A percentile compares a stretch with the other conserved stretches of the same genome.
phyloP scores from a whole-genome alignment of 176 grass and related monocot species.

The Oryza glumipatula region DNA sequence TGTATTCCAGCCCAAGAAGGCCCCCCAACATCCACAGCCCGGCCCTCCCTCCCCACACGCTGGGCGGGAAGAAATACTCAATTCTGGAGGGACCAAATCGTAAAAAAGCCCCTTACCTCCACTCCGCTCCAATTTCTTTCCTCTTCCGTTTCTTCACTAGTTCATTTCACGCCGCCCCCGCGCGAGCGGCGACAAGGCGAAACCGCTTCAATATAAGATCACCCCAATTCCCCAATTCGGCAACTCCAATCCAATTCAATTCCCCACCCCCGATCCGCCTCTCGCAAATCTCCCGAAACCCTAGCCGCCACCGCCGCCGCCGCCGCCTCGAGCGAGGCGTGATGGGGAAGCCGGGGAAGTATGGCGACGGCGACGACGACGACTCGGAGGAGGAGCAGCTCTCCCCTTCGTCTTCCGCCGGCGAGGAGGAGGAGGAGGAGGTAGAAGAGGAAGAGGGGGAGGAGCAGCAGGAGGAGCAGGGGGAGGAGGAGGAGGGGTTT shows the following conservation, averaged over 20 bases:
- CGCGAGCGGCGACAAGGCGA: background rate
- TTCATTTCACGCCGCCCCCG: background rate
- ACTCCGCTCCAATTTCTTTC: background rate
- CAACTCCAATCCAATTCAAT: slow-evolving; percentile 9
- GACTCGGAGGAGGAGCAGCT: slow-evolving; percentile 20
- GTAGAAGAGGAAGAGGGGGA: slow-evolving; percentile 2
- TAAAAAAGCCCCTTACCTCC: background rate
- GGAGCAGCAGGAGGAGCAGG: slow-evolving; percentile 31
- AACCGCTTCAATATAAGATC: background rate
- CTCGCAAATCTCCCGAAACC: slow-evolving; percentile 5
- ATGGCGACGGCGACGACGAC: slow-evolving; percentile 30
- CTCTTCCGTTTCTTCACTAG: background rate
- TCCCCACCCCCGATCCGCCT: background rate
- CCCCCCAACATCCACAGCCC: too few relatives aligned
- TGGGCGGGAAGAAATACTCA: background rate
- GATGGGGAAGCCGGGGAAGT: slow-evolving; percentile 50
- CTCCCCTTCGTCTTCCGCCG: slow-evolving; percentile 32
- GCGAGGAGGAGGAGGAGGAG: slow-evolving; percentile 1
- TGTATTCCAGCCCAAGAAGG: too few relatives aligned
- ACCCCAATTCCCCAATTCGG: background rate
- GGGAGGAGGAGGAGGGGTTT: slow-evolving; percentile 29
- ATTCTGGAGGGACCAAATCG: background rate
- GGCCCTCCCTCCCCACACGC: background rate
- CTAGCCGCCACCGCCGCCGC: background rate
- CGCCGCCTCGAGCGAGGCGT: background rate